Conservation (phyloP, 768 basidiomycete genomes). For the Lactarius quietus region DNA sequence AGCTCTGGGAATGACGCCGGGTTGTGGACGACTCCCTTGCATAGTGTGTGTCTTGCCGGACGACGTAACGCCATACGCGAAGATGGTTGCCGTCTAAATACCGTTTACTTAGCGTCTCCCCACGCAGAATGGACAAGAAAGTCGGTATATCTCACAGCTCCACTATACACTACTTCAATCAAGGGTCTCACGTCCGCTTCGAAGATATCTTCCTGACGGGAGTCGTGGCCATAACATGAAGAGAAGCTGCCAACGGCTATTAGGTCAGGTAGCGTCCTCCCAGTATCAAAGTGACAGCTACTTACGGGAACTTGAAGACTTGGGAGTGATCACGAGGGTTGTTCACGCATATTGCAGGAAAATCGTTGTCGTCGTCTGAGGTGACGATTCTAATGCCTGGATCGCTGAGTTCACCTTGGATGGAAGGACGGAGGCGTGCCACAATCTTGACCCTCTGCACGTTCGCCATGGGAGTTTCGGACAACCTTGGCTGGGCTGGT, state of each 20-base stretch:
- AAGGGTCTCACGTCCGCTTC: slow-evolving; percentile 70
- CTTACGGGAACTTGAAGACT: slow-evolving; percentile 73
- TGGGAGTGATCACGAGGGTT: slow-evolving; percentile 69
- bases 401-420: slow-evolving; percentile 60
- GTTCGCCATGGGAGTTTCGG: slow-evolving; percentile 15
- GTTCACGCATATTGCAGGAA: slow-evolving; percentile 56
- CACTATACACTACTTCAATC: slow-evolving; percentile 72
- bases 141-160: slow-evolving; percentile 50
- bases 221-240: slow-evolving; percentile 67
- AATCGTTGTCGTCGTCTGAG: slow-evolving; percentile 33
- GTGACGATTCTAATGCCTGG: slow-evolving; percentile 53
- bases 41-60: slow-evolving; percentile 93
- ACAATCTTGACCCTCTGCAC: slow-evolving; percentile 63
- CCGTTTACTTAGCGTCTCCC: not conserved
- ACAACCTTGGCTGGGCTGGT: not conserved
- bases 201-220: slow-evolving; percentile 77
- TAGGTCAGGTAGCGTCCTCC: not conserved
- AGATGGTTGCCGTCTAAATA: slow-evolving; percentile 74
- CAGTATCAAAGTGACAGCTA: slow-evolving; percentile 28
- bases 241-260: slow-evolving; percentile 47
- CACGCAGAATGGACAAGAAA: not conserved
- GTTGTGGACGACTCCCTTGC: slow-evolving; percentile 70
- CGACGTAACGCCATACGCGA: slow-evolving; percentile 88
- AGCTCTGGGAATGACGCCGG: slow-evolving; percentile 83
- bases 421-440: slow-evolving; percentile 65